Conservation (phyloP, 2,329 filamentous ascomycete species). For the Massarina eburnea region DNA sequence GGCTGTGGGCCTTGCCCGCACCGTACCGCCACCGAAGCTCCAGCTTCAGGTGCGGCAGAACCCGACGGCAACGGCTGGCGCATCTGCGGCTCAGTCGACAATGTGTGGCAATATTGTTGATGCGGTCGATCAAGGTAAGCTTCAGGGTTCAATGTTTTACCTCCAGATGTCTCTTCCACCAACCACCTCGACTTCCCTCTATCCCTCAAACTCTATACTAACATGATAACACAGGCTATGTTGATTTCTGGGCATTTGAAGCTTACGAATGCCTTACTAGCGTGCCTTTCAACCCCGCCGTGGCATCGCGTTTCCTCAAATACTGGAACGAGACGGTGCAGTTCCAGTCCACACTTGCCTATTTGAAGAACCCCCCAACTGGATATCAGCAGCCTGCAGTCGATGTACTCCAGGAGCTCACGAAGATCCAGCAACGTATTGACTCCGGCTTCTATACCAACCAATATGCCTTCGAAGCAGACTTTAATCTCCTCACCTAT, state of each 20-base stretch:
- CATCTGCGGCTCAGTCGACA: slow-evolving; percentile 2
- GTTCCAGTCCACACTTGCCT: slow-evolving; percentile 49
- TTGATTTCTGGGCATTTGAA: slow-evolving; percentile 10
- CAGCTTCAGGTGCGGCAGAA: slow-evolving; percentile 3
- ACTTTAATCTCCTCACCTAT: slow-evolving; percentile 35
- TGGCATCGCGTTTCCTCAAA: slow-evolving; percentile 47
- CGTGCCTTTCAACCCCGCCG: slow-evolving; percentile 50
- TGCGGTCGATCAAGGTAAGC: slow-evolving; percentile 2
- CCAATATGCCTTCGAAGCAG: slow-evolving; percentile 44
- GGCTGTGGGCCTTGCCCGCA: slow-evolving; percentile 1
- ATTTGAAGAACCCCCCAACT: slow-evolving; percentile 43
- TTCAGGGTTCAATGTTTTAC: not conserved
- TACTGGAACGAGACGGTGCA: slow-evolving; percentile 51
- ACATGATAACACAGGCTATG: slow-evolving; percentile 1
- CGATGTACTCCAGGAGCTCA: slow-evolving; percentile 34
- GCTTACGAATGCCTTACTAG: slow-evolving; percentile 48
- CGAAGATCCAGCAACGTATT: slow-evolving; percentile 28
- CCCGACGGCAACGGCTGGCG: not conserved
- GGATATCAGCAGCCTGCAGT: slow-evolving; percentile 46
- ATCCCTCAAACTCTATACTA: not conserved
- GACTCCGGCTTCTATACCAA: slow-evolving; percentile 32
- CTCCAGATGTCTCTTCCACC: not conserved
- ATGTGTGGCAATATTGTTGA: slow-evolving; percentile 7
- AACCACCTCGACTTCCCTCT: not conserved
- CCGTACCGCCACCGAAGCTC: slow-evolving; percentile 2